Conservation (phyloP, 805 yeast species). For the Citeromyces nyonsensis region DNA sequence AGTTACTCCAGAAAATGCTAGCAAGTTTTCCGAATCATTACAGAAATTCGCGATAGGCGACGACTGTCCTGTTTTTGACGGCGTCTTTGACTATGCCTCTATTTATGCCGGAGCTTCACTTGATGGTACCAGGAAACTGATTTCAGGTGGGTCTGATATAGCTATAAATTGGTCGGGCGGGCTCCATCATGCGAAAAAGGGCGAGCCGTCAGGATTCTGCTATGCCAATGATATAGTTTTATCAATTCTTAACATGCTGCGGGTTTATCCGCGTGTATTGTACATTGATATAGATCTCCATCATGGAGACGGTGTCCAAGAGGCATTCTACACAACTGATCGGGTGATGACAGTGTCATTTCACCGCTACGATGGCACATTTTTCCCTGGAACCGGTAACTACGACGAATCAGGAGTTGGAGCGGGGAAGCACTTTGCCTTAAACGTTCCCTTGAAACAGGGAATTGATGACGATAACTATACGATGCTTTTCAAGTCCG, state of each 20-base stretch:
- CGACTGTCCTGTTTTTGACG: slow-evolving; percentile 92
- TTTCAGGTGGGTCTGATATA: slow-evolving; percentile 78
- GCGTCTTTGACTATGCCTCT: slow-evolving; percentile 80
- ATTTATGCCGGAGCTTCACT: slow-evolving; percentile 88
- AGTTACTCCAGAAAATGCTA: slow-evolving; percentile 61
- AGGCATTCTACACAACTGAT: slow-evolving; percentile 89
- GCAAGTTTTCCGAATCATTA: slow-evolving; percentile 38
- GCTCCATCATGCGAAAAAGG: slow-evolving; percentile 88
- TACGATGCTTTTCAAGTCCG: slow-evolving; percentile 58
- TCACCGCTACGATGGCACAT: slow-evolving; percentile 88
- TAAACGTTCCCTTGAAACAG: slow-evolving; percentile 86
- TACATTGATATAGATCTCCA: slow-evolving; percentile 92
- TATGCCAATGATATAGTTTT: slow-evolving; percentile 89
- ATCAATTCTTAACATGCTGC: slow-evolving; percentile 67
- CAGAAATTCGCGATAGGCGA: slow-evolving; percentile 81
- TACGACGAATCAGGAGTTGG: slow-evolving; percentile 83
- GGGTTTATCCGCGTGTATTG: slow-evolving; percentile 85
- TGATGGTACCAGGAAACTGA: slow-evolving; percentile 80
- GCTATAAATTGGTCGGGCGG: slow-evolving; percentile 98
- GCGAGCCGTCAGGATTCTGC: slow-evolving; percentile 91
- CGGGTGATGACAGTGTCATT: slow-evolving; percentile 93
- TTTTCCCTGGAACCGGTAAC: slow-evolving; percentile 95
- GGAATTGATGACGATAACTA: slow-evolving; percentile 93
- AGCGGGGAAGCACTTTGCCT: slow-evolving; percentile 73
- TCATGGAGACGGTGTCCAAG: slow-evolving; percentile 98